Conservation (phyloP, 148 eudicot genomes). For the Camellia sinensis region DNA sequence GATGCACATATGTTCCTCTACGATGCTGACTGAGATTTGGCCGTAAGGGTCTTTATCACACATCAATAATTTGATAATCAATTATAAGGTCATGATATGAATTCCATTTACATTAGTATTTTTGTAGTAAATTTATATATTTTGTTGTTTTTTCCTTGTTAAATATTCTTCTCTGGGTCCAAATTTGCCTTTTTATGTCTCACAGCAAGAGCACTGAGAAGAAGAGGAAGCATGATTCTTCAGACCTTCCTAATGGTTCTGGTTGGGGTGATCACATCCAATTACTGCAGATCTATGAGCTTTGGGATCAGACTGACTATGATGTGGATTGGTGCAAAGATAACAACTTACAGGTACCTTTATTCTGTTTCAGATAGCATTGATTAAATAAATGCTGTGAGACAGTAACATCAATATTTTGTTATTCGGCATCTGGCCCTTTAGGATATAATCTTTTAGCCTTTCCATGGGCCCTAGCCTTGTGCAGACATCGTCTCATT, state of each 20-base stretch:
- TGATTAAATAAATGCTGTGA: not conserved
- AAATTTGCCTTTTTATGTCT: not conserved
- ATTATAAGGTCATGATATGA: not conserved
- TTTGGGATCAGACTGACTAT: conserved; percentile 73
- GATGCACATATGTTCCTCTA: not conserved
- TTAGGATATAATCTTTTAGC: not conserved
- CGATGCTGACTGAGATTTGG: not conserved
- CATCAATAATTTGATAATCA: not conserved
- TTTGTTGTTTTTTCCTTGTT: not conserved
- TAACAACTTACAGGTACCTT: conserved; percentile 72
- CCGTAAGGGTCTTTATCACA: not conserved
- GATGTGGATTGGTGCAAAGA: conserved; percentile 83
- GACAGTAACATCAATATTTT: not conserved
- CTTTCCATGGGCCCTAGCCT: not conserved
- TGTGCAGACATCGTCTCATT: not conserved
- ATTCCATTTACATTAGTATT: not conserved
- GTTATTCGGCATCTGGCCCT: conserved; percentile 4
- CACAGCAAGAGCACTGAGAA: conserved; percentile 66
- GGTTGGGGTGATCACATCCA: conserved; percentile 97
- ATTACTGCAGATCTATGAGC: conserved; percentile 79
- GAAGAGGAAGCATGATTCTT: conserved; percentile 77
- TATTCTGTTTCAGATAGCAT: not conserved
- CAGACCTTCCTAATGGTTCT: conserved; percentile 82
- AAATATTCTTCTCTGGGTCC: not conserved
- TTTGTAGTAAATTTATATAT: not conserved